A percentile compares a stretch with the other conserved stretches of the same genome.
phyloP scores from a whole-genome alignment of 164 flowering plant species.

The grape (Vitis vinifera) region ASM3070453v1 NC_081805.1:11778501-11779000 shows the following conservation, averaged over 20 bases:
- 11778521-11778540: no score
- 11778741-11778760: background rate
- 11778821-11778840: background rate
- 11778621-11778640: no score
- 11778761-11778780: background rate
- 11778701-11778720: no score
- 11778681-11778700: no score
- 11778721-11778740: no score
- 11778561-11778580: no score
- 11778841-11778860: background rate
- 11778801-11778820: background rate
- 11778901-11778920: background rate
- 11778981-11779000: constrained; percentile 41
- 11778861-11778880: background rate
- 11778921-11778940: background rate
- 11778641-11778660: no score
- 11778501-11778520: no score
- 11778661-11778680: no score
- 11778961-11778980: background rate
- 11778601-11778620: no score
- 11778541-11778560: no score
- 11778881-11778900: background rate
- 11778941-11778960: constrained; percentile 1
- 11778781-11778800: background rate
- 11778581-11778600: no score